Base-by-base conservation (phyloP, 441 rosid genomes). In the Sinapis alba region DNA sequence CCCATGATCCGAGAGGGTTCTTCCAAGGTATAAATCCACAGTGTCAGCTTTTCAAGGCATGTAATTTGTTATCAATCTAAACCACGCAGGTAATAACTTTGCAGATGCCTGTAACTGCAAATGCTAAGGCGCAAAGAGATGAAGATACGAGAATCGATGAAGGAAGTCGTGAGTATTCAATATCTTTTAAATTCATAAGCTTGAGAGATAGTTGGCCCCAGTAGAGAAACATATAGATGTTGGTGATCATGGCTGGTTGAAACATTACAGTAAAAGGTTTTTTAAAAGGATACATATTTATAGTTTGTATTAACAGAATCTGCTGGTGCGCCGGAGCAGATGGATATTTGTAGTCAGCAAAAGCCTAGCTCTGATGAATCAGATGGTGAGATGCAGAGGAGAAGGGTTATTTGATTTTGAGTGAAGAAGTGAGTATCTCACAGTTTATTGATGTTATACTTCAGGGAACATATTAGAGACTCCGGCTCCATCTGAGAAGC, bases 401-500 rank as follows among this genome's bases (percentile, higher is more conserved):
- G 59, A 67, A 18, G 34, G 72, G 58, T 63, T 75, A 18, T 19
- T 19, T 58, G 36, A 1, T 45, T n/a, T 43, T 68, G 78, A 26
- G 38, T 21, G 50, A 32, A 57, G 79, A 59, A 76, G 41, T 53
- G 65, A 56, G 75, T 59, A 58, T 78, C 85, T 84, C 66, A 86
- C 64, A 63, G 38, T 72, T 68, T 41, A 21, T 76, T 32, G 12
- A 16, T 67, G 72, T 75, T 2, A 83, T 78, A 64, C 66, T 79
- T 68, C 79, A 87, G 94, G 88, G 73, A 90, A 88, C 32, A 71
- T 80, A 20, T 69, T 62, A 57, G 88, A 85, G 81, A 86, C 84
- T 75, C 90, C 76, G 51, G 82, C 75, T 28, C 77, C 89, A 64
- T 87, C 94, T 74, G 90, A 84, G 68, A 89, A 85, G 78, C 86